Evolutionary conservation across 169 alveolate species (phyloP).

Genomic region (Plasmodium vivax): DNA sequence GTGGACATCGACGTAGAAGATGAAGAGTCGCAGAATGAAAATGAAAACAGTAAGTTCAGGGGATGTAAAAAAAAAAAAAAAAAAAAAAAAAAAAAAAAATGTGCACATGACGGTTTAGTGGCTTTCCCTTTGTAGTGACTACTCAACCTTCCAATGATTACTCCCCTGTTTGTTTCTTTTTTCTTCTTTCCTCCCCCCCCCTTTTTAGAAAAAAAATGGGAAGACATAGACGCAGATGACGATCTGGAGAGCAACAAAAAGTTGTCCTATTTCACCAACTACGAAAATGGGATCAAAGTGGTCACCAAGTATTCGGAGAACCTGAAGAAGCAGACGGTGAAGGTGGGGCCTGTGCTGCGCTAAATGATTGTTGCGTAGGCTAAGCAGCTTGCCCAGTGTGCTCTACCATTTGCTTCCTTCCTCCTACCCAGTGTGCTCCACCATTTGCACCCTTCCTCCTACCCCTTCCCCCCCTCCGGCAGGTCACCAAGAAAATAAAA

Average conservation of each 20-base stretch:
- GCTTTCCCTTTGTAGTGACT: not conserved
- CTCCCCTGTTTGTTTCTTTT: not conserved
- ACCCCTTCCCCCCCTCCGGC: no score
- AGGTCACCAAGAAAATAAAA: constrained; percentile 85
- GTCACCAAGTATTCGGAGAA: constrained; percentile 83
- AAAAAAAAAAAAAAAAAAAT: not conserved
- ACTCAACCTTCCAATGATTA: not conserved
- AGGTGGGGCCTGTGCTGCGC: constrained; percentile 70
- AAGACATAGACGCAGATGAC: constrained; percentile 86
- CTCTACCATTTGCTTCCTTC: not conserved
- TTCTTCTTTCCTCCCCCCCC: no score
- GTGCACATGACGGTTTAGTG: not conserved
- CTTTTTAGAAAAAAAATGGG: constrained; percentile 85
- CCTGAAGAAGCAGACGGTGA: constrained; percentile 85
- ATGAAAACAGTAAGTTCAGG: constrained; percentile 44
- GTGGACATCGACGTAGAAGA: constrained; percentile 70
- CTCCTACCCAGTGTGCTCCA: no score
- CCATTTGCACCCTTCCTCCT: no score
- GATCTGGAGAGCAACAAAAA: constrained; percentile 81
- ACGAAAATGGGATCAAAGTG: constrained; percentile 84
- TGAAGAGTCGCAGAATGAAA: constrained; percentile 54
- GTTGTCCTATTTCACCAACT: constrained; percentile 78
- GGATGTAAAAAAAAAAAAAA: not conserved
- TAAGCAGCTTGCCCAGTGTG: no score
- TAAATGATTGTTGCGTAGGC: no score